Evolutionary conservation across 768 basidiomycete genomes (phyloP).

Genomic region (Chlorophyllum brunneum): DNA sequence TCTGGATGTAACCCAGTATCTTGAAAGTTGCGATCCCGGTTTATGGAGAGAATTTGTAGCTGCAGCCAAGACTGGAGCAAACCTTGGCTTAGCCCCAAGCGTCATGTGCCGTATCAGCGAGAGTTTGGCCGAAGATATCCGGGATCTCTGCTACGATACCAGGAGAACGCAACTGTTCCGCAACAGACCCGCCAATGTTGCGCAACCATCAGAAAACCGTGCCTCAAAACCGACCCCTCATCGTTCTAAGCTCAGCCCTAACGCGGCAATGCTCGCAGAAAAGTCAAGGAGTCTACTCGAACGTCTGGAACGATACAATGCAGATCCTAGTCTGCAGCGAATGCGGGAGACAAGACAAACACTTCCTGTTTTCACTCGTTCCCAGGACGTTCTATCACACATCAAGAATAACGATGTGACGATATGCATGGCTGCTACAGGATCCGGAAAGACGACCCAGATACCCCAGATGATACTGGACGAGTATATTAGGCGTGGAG

Average conservation of each 20-base stretch:
- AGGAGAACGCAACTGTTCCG: conserved; percentile 59
- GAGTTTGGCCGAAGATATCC: conserved; percentile 62
- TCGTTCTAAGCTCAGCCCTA: conserved; percentile 10
- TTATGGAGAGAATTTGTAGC: conserved; percentile 73
- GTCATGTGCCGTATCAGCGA: conserved; percentile 64
- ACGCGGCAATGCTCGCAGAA: conserved; percentile 18
- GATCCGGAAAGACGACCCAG: conserved; percentile 94
- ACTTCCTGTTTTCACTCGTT: conserved; percentile 74
- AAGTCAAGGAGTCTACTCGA: conserved; percentile 60
- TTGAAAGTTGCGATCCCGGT: conserved; percentile 76
- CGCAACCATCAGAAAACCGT: neutral
- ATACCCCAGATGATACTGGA: conserved; percentile 92
- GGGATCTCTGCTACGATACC: conserved; percentile 66
- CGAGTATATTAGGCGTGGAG: conserved; percentile 68
- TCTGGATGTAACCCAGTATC: conserved; percentile 83
- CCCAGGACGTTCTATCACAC: conserved; percentile 61
- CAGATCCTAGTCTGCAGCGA: conserved; percentile 51
- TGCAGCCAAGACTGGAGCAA: conserved; percentile 59
- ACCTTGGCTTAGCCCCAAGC: conserved; percentile 68
- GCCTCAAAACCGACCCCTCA: neutral
- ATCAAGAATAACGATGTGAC: conserved; percentile 80
- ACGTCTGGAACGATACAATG: conserved; percentile 55
- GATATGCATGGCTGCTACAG: conserved; percentile 85
- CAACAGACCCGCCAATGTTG: conserved; percentile 46
- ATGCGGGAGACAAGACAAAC: conserved; percentile 66